Evolutionary conservation across 2,329 filamentous ascomycete species (phyloP).

Genomic region (Aspergillus tamarii): DNA sequence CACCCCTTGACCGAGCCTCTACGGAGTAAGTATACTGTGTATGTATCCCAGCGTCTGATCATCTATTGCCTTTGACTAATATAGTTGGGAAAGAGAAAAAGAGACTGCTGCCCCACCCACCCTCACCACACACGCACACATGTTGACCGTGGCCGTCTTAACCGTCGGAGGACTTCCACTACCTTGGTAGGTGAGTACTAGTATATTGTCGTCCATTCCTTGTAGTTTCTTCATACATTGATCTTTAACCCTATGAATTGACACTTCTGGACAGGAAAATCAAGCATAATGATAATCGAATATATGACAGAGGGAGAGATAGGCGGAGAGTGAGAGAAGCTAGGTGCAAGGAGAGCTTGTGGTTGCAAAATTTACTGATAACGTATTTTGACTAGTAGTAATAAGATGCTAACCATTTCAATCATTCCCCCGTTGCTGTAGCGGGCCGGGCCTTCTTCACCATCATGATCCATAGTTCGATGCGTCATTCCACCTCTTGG

Average conservation of each 20-base stretch:
- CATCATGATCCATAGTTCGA: conserved; percentile 4
- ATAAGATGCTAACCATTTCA: not conserved
- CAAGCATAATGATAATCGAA: too few relatives aligned
- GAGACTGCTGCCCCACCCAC: not conserved
- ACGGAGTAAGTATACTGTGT: too few relatives aligned
- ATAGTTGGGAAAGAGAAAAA: not conserved
- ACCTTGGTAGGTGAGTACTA: not conserved
- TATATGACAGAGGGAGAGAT: not conserved
- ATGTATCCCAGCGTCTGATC: not conserved
- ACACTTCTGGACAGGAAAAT: too few relatives aligned
- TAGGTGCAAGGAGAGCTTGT: not conserved
- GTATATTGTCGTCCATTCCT: not conserved
- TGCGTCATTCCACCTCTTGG: not conserved
- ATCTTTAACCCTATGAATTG: not conserved
- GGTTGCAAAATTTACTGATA: not conserved
- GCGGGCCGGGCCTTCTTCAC: conserved; percentile 23
- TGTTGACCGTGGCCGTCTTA: too few relatives aligned
- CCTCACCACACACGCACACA: not conserved
- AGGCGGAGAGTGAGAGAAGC: not conserved
- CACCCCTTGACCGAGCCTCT: not conserved
- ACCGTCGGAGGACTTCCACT: not conserved
- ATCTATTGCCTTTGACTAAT: not conserved
- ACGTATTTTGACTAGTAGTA: not conserved
- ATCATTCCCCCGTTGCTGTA: conserved; percentile 6
- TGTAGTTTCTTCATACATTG: not conserved